A percentile compares a stretch with the other conserved stretches of the same genome.
phyloP scores from a whole-genome alignment of 352 stramenopile genomes.

The Globisporangium apiculatum region DNA sequence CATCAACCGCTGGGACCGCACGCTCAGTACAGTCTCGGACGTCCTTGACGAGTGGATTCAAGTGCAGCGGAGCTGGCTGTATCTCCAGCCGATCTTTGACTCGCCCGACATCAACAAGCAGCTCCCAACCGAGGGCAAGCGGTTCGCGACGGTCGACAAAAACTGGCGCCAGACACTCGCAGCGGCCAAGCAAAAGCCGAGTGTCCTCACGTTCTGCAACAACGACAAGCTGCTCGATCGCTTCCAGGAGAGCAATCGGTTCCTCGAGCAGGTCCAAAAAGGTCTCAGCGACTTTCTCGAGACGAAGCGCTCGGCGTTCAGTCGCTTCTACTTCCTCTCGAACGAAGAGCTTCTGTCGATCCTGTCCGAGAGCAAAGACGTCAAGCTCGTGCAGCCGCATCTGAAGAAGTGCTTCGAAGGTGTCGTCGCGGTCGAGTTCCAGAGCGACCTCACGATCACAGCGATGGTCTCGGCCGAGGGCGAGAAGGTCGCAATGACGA shows the following conservation, averaged over 20 bases:
- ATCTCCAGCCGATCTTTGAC: slow-evolving; percentile 95
- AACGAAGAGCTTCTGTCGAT: slow-evolving; percentile 95
- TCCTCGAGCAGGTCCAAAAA: slow-evolving; percentile 95
- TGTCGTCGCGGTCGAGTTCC: slow-evolving; percentile 90
- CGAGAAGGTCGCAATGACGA: slow-evolving; percentile 84
- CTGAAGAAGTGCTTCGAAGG: slow-evolving; percentile 96
- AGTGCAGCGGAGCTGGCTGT: slow-evolving; percentile 94
- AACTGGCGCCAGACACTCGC: slow-evolving; percentile 91
- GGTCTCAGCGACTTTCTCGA: slow-evolving; percentile 93
- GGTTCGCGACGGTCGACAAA: slow-evolving; percentile 93
- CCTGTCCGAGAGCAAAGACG: slow-evolving; percentile 93
- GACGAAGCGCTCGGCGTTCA: slow-evolving; percentile 90
- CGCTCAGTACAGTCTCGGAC: slow-evolving; percentile 87
- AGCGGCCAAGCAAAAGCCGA: slow-evolving; percentile 78
- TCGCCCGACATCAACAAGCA: slow-evolving; percentile 96
- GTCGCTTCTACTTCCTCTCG: slow-evolving; percentile 94
- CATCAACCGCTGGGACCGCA: slow-evolving; percentile 89
- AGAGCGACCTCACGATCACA: slow-evolving; percentile 87
- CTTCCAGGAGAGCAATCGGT: slow-evolving; percentile 91
- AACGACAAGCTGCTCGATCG: slow-evolving; percentile 89
- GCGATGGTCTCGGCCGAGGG: slow-evolving; percentile 89
- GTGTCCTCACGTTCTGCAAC: slow-evolving; percentile 90
- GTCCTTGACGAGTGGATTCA: slow-evolving; percentile 93
- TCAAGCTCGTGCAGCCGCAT: slow-evolving; percentile 91
- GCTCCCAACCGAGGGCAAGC: slow-evolving; percentile 90